These are phyloP conservation scores for Peniophora sp. DNA, from an alignment of 1,284 basidiomycete genomes.

Conservation along the genomic window DNA sequence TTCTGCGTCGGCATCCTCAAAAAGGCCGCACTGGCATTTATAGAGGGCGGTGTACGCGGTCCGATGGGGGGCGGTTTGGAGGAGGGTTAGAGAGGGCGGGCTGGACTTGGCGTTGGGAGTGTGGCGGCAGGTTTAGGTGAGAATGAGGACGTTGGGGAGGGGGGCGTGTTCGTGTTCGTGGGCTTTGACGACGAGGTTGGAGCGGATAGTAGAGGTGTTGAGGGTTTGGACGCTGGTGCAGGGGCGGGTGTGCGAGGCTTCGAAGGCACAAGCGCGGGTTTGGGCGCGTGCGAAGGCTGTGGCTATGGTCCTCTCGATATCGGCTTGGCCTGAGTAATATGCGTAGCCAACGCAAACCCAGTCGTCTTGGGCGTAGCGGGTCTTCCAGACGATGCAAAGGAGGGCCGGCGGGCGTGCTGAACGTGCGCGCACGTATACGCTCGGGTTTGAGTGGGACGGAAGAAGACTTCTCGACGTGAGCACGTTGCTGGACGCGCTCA, in stretches of 20 bases:
- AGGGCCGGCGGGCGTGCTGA: conserved; percentile 21
- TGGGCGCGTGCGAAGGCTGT: no score
- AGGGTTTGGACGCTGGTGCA: background rate
- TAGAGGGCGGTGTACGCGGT: conserved; percentile 38
- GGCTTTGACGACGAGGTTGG: background rate
- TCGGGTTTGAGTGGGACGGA: background rate
- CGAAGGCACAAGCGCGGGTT: conserved; percentile 10
- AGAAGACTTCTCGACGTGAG: conserved; percentile 17
- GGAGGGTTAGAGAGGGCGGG: conserved; percentile 45
- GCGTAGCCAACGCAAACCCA: background rate
- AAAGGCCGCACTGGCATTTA: conserved; percentile 51
- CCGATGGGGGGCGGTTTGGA: conserved; percentile 34
- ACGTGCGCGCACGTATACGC: conserved; percentile 25
- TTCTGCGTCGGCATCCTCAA: conserved; percentile 46
- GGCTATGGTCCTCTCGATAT: background rate
- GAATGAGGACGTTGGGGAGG: background rate
- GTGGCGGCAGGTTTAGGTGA: conserved; percentile 10
- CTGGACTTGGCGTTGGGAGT: conserved; percentile 36
- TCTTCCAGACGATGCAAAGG: conserved; percentile 15
- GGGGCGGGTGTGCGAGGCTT: background rate
- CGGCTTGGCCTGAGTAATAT: no score
- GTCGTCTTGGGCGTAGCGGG: background rate
- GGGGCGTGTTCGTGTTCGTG: no score
- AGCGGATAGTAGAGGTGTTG: background rate
- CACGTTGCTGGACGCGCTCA: conserved; percentile 25